phyloP scores from a whole-genome alignment of 2,329 filamentous ascomycete genomes.

The Sporothrix euskadiensis region DNA sequence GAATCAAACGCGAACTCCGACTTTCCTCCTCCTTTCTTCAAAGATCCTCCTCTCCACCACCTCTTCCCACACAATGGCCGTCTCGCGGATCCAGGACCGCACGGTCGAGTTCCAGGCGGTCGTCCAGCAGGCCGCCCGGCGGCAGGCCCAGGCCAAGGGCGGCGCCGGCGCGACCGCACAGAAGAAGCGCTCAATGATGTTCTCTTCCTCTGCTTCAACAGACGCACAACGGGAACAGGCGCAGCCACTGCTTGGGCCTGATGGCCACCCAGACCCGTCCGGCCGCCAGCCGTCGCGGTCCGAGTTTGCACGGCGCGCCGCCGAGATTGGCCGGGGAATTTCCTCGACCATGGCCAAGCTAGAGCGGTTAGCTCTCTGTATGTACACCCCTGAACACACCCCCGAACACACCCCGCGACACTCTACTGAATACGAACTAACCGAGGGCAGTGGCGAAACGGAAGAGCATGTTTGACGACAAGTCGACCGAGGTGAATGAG shows the following conservation, averaged over 20 bases:
- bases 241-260: conserved; percentile 66
- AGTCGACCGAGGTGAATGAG: conserved; percentile 94
- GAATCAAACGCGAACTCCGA: neutral
- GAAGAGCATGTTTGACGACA: conserved; percentile 95
- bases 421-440: neutral
- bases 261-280: conserved; percentile 56
- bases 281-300: conserved; percentile 58
- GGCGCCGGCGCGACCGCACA: conserved; percentile 61
- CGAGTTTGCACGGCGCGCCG: conserved; percentile 89
- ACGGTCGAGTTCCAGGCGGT: conserved; percentile 95
- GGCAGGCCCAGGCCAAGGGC: conserved; percentile 70
- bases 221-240: conserved; percentile 26
- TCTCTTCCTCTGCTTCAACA: neutral
- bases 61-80: conserved; percentile 52
- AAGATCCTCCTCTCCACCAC: neutral
- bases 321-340: conserved; percentile 89
- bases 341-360: conserved; percentile 91
- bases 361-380: conserved; percentile 77
- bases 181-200: conserved; percentile 44
- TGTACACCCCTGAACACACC: conserved; percentile 50
- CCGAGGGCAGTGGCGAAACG: conserved; percentile 68
- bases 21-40: neutral
- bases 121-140: conserved; percentile 78
- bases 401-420: conserved; percentile 35
- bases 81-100: conserved; percentile 88